A percentile compares a stretch with the other conserved stretches of the same genome.
These are phyloP conservation scores for Xylaria sp. DNA, from an alignment of 2,329 filamentous ascomycete species.

Conservation along the genomic window DNA sequence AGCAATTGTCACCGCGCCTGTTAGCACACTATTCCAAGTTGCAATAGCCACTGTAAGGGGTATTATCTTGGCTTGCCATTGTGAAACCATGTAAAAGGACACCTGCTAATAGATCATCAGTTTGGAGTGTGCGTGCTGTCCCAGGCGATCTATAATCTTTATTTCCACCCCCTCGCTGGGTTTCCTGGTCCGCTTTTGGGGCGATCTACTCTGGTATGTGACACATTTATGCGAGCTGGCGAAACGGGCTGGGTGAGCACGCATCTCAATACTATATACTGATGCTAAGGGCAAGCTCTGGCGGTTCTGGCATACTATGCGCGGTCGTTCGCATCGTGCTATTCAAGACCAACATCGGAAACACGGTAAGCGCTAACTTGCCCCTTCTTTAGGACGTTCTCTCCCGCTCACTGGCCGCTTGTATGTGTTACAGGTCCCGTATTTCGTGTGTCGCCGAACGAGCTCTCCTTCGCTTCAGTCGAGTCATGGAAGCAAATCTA, in stretches of 20 bases:
- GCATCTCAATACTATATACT: neutral
- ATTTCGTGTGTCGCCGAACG: constrained; percentile 38
- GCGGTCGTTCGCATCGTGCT: constrained; percentile 29
- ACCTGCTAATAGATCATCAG: neutral
- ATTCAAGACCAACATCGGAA: constrained; percentile 31
- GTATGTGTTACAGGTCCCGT: constrained; percentile 28
- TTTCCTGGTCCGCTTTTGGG: constrained; percentile 35
- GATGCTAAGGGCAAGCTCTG: constrained; percentile 28
- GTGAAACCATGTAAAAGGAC: neutral
- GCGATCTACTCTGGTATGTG: constrained; percentile 25
- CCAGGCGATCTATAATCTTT: constrained; percentile 35
- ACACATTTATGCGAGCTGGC: too few species aligned
- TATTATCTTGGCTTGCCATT: neutral
- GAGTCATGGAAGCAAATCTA: constrained; percentile 39
- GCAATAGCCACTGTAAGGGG: neutral
- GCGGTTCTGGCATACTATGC: constrained; percentile 36
- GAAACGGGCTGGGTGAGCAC: too few species aligned
- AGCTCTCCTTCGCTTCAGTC: constrained; percentile 33
- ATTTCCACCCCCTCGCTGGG: constrained; percentile 38
- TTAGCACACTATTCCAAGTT: neutral
- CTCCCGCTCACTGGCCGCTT: neutral
- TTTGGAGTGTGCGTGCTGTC: neutral
- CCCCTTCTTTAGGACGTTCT: neutral
- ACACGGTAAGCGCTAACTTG: constrained; percentile 27
- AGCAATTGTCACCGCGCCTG: too few species aligned